phyloP scores from a whole-genome alignment of 495 filamentous ascomycete genomes.

The Daldinia concentrica region DNA sequence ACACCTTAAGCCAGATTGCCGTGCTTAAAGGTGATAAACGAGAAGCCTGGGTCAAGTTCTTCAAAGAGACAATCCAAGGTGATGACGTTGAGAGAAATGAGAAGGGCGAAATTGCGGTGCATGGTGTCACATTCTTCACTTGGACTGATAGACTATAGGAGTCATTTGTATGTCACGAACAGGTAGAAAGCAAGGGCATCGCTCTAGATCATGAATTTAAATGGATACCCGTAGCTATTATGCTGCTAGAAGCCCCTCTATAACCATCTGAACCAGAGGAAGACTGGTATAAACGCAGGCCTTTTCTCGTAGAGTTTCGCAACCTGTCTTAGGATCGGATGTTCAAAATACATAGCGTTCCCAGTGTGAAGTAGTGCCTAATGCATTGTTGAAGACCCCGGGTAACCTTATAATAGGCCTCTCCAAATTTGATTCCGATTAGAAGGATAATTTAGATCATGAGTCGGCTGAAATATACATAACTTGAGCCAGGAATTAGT shows the following conservation, averaged over 20 bases:
- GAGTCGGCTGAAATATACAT: slow-evolving; percentile 81
- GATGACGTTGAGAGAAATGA: slow-evolving; percentile 59
- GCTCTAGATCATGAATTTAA: not conserved
- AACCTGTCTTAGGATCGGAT: not conserved
- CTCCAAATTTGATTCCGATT: not conserved
- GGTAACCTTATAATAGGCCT: not conserved
- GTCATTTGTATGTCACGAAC: not conserved
- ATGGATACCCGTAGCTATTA: not conserved
- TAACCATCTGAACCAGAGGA: not conserved
- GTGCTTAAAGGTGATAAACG: slow-evolving; percentile 60
- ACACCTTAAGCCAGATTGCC: slow-evolving; percentile 69
- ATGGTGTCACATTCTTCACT: slow-evolving; percentile 61
- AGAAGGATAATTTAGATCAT: slow-evolving; percentile 8
- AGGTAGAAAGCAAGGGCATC: not conserved
- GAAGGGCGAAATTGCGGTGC: slow-evolving; percentile 63
- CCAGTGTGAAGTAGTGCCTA: not conserved
- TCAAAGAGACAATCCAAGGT: slow-evolving; percentile 55
- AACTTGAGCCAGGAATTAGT: slow-evolving; percentile 54
- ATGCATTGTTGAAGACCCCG: not conserved
- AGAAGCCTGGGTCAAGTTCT: slow-evolving; percentile 54
- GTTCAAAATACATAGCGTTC: not conserved
- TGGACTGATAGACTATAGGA: slow-evolving; percentile 60
- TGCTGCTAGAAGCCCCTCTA: not conserved
- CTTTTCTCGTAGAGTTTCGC: not conserved
- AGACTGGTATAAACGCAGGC: not conserved